Evolutionary conservation across 2,329 filamentous ascomycete species (phyloP), one percentile per base, ranked within the genome.

Genomic region (Alternaria arbusti): DNA sequence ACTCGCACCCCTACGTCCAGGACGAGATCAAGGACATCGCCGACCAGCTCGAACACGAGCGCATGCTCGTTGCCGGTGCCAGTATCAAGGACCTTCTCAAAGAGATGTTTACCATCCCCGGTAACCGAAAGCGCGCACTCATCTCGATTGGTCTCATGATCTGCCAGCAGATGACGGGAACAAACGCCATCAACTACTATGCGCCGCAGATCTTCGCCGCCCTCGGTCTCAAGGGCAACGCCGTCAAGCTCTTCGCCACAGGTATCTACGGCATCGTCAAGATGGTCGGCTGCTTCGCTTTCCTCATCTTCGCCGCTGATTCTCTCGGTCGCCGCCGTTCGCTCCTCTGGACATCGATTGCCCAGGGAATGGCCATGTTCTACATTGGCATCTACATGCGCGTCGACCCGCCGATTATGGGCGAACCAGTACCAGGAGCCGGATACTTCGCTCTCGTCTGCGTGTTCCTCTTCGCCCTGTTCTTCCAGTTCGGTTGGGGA

Each of bases 241-340:
- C 85, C 43, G 84, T 86, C 44, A 87, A 86, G 17, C 86, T 93
- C 23, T 91, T 93, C 75, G 90, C 91, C 5, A 92, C 90, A 0
- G 90, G 91, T 44, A 86, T 93, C 68, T 93, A 92, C 74, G 90
- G 90, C 6, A 85, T 92, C 57, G 87, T 91, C 59, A 93, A 93
- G 78, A 88, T 90, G 79, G 79, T 84, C 10, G 86, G 87, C 43
- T 91, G 89, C 73, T 83, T 85, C 6, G 74, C 84, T 57, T 93
- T 92, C 82, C 83, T 93, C 25, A 74, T 90, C 67, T 89, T 91
- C 69, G 86, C 87, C 13, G 89, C 89, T 63, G 91, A 93, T 75
- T 89, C 88, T 2, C 86, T 93, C 1, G 91, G 91, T 22, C 86
- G 91, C 60, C 82, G 89, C 64, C 84, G 86, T 70, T 86, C 84